Evolutionary conservation across 352 stramenopile species (phyloP).

Genomic region (Thalassiosira hispida): DNA sequence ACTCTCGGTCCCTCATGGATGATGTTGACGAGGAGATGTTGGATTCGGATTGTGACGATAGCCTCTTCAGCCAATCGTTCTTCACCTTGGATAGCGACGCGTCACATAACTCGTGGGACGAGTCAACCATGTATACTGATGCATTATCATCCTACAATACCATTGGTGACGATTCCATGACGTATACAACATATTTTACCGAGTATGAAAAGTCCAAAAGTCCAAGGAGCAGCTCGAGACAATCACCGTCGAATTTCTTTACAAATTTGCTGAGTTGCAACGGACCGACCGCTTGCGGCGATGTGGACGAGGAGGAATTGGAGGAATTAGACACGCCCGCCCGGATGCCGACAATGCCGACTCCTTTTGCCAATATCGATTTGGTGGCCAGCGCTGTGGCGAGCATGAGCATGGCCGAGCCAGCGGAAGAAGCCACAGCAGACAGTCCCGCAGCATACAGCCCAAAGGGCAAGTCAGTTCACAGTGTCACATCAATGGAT

Average conservation of each 20-base stretch:
- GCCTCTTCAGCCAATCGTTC: conserved; percentile 19
- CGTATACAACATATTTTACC: neutral
- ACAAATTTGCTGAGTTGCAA: conserved; percentile 20
- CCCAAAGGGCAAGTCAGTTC: too few species aligned
- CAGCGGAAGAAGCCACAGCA: too few species aligned
- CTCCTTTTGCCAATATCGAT: conserved; percentile 5
- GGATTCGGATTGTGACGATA: conserved; percentile 13
- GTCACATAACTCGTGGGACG: conserved; percentile 23
- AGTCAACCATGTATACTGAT: conserved; percentile 35
- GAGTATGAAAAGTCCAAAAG: conserved; percentile 1
- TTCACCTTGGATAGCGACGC: conserved; percentile 24
- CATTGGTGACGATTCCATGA: neutral
- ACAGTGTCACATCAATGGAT: too few species aligned
- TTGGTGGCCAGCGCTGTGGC: neutral
- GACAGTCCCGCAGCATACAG: too few species aligned
- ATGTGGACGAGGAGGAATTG: neutral
- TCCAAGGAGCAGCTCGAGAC: neutral
- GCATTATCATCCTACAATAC: conserved; percentile 24
- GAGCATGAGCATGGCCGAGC: conserved; percentile 4
- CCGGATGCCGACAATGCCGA: neutral
- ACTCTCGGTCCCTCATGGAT: conserved; percentile 15
- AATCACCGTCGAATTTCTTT: conserved; percentile 1
- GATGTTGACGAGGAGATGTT: conserved; percentile 11
- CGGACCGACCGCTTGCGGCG: neutral
- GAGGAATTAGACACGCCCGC: neutral